Conservation (phyloP, 2,329 filamentous ascomycete species). For the Nemania abortiva region DNA sequence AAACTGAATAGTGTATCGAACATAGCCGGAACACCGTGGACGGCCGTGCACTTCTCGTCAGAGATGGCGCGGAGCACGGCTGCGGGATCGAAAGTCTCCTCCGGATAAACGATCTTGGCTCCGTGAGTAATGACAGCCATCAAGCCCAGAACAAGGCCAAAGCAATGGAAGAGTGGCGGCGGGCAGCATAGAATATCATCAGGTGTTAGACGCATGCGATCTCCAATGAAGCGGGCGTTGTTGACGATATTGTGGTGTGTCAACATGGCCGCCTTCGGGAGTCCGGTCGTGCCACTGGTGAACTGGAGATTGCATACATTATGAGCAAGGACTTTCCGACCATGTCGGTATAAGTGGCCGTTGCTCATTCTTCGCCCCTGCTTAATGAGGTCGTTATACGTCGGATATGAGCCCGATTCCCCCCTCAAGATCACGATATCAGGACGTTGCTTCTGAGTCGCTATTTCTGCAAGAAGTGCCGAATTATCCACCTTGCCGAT, state of each 20-base stretch:
- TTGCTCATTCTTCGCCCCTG: conserved; percentile 63
- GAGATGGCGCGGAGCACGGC: conserved; percentile 75
- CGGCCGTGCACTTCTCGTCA: conserved; percentile 76
- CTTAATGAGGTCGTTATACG: conserved; percentile 70
- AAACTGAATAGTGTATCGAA: conserved; percentile 74
- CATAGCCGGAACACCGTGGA: conserved; percentile 88
- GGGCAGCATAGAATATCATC: conserved; percentile 82
- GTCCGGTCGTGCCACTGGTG: conserved; percentile 79
- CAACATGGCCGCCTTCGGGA: conserved; percentile 80
- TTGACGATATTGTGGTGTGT: conserved; percentile 76
- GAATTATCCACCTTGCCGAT: conserved; percentile 76
- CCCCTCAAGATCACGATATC: conserved; percentile 73
- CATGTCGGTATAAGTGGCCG: conserved; percentile 64
- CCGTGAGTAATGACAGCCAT: conserved; percentile 80
- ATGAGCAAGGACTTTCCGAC: conserved; percentile 69
- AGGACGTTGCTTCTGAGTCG: conserved; percentile 58
- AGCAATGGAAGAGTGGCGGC: conserved; percentile 87
- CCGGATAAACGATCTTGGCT: conserved; percentile 80
- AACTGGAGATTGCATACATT: conserved; percentile 81
- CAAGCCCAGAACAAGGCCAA: conserved; percentile 82
- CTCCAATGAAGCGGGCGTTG: conserved; percentile 77
- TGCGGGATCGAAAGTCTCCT: conserved; percentile 77
- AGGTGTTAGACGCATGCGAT: conserved; percentile 76
- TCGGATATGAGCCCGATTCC: conserved; percentile 65
- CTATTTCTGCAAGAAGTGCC: conserved; percentile 67